phyloP scores from a whole-genome alignment of 2,329 filamentous ascomycete species.

The Fusarium sacchari region DNA sequence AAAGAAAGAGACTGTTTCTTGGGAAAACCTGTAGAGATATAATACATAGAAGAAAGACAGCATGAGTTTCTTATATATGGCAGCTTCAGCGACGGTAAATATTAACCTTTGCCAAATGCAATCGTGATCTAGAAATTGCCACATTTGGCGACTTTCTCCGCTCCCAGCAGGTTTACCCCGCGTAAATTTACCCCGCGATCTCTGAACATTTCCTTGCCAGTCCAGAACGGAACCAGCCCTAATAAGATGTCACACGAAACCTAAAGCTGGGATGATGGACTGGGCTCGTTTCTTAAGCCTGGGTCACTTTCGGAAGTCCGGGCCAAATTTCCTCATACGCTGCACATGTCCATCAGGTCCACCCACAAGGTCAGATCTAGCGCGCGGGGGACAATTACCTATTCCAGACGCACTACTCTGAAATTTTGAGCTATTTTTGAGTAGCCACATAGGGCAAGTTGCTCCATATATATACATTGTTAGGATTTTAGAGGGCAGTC shows the following conservation, averaged over 20 bases:
- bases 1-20: background rate
- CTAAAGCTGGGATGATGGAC: background rate
- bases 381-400: background rate
- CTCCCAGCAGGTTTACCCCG: background rate
- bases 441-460: background rate
- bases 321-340: background rate
- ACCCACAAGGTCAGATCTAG: background rate
- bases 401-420: background rate
- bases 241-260: background rate
- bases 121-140: background rate
- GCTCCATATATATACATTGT: background rate
- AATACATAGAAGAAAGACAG: accelerated
- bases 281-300: background rate
- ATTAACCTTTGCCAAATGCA: background rate
- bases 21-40: accelerated
- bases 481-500: accelerated
- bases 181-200: background rate
- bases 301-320: background rate
- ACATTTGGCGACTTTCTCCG: background rate
- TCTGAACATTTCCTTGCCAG: background rate
- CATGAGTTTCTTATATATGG: background rate
- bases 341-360: background rate
- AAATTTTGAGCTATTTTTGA: background rate
- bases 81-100: no score
- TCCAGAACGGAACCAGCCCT: background rate